Percentiles rank a stretch among this genome's conserved stretches.
Evolutionary conservation across 305 asterid genomes (phyloP).

Genomic region (Fraxinus floribunda): DNA sequence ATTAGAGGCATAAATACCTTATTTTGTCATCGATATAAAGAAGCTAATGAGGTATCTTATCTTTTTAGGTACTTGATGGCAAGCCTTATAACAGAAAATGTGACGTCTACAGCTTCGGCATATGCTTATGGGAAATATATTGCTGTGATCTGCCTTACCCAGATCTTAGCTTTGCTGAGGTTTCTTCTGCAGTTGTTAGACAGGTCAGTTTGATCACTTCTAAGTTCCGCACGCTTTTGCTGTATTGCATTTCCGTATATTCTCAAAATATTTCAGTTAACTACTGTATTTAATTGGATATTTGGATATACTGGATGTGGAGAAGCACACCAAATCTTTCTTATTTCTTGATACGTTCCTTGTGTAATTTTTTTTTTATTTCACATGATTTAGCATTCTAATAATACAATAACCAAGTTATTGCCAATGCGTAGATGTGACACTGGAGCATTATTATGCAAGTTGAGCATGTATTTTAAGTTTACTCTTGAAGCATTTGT

Average conservation of each 20-base stretch:
- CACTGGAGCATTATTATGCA: background rate
- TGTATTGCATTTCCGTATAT: background rate
- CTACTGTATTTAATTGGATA: background rate
- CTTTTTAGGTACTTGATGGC: background rate
- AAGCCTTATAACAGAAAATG: background rate
- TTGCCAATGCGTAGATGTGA: background rate
- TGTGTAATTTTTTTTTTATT: background rate
- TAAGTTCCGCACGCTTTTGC: background rate
- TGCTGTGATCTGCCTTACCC: background rate
- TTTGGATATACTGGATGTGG: slow-evolving; percentile 1
- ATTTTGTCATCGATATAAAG: background rate
- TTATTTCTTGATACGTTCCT: background rate
- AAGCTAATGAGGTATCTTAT: background rate
- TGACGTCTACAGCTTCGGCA: background rate
- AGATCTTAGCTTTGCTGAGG: background rate
- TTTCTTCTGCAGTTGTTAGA: background rate
- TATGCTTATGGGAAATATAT: background rate
- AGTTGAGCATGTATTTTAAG: background rate
- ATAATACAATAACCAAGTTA: background rate
- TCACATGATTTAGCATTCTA: background rate
- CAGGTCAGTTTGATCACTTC: background rate
- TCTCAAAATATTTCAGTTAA: background rate
- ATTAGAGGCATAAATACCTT: background rate
- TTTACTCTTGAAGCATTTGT: background rate
- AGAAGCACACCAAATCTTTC: background rate